phyloP scores from a whole-genome alignment of 1,139 yeast genomes.

The Scheffersomyces lignicola region DNA sequence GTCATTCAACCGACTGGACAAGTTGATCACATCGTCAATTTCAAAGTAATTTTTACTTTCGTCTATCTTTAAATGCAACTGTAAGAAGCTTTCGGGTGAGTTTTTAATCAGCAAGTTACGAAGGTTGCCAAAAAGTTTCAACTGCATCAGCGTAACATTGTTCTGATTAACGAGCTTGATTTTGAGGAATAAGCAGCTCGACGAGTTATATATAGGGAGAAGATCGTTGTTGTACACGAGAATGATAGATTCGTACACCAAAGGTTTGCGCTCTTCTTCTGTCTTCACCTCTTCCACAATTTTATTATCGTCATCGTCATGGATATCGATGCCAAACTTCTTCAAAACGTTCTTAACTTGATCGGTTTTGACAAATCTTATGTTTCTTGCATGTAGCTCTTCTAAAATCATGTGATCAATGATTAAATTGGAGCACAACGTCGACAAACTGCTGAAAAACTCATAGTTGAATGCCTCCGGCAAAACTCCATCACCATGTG shows the following conservation, averaged over 20 bases:
- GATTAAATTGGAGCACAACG: constrained; percentile 56
- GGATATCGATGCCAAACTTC: constrained; percentile 13
- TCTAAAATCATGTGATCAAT: constrained; percentile 64
- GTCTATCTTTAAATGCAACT: constrained; percentile 22
- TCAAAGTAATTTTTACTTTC: constrained; percentile 26
- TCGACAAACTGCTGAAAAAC: constrained; percentile 50
- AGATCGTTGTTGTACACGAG: constrained; percentile 35
- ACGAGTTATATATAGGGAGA: constrained; percentile 36
- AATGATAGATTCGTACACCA: constrained; percentile 30
- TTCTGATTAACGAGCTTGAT: constrained; percentile 26
- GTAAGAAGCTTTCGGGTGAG: constrained; percentile 15
- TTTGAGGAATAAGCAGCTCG: constrained; percentile 36
- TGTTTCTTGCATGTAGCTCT: constrained; percentile 49
- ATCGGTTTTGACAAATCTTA: constrained; percentile 32
- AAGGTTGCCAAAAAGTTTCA: constrained; percentile 33
- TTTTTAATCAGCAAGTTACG: constrained; percentile 20
- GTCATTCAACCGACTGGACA: constrained; percentile 24
- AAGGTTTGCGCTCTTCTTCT: constrained; percentile 8
- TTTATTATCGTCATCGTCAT: constrained; percentile 6
- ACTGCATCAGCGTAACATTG: constrained; percentile 24
- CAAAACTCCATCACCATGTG: constrained; percentile 18
- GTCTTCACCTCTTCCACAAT: constrained; percentile 1
- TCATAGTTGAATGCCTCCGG: constrained; percentile 39
- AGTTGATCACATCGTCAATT: constrained; percentile 26
- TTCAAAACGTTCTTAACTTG: constrained; percentile 11